These are phyloP conservation scores for Rhododendron mucronatum DNA, from an alignment of 148 eudicot species.

Conservation along the genomic window DNA sequence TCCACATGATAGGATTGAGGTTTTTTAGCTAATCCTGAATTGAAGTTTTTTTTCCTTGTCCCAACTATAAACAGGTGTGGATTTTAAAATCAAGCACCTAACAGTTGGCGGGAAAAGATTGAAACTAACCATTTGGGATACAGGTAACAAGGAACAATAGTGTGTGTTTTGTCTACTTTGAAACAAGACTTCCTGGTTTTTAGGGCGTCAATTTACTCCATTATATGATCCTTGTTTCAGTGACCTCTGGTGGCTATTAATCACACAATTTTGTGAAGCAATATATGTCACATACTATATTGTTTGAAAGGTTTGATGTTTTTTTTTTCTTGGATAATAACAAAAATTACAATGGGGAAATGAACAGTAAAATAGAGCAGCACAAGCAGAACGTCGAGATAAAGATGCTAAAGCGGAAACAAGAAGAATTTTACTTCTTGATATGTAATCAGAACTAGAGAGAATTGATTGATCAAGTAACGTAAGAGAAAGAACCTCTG, in stretches of 20 bases:
- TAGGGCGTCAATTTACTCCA: background rate
- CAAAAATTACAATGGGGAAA: background rate
- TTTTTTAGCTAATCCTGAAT: conserved; percentile 6
- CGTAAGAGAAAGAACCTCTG: background rate
- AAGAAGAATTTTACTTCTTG: background rate
- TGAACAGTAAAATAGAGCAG: background rate
- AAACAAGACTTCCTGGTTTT: background rate
- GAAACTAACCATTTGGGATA: conserved; percentile 98
- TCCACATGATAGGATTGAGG: background rate
- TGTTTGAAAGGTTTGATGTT: background rate
- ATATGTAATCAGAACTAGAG: background rate
- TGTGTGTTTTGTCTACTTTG: background rate
- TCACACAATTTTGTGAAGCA: background rate
- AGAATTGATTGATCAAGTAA: background rate
- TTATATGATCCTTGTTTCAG: background rate
- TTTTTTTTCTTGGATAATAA: background rate
- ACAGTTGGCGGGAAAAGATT: conserved; percentile 73
- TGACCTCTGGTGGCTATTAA: background rate
- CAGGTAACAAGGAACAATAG: conserved; percentile 37
- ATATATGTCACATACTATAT: background rate
- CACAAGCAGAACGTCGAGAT: background rate
- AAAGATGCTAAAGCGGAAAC: background rate
- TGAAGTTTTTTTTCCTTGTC: background rate
- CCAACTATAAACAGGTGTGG: conserved; percentile 58
- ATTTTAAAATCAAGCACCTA: conserved; percentile 82